phyloP scores from a whole-genome alignment of 306 rosid species.

The Corylus avellana region DNA sequence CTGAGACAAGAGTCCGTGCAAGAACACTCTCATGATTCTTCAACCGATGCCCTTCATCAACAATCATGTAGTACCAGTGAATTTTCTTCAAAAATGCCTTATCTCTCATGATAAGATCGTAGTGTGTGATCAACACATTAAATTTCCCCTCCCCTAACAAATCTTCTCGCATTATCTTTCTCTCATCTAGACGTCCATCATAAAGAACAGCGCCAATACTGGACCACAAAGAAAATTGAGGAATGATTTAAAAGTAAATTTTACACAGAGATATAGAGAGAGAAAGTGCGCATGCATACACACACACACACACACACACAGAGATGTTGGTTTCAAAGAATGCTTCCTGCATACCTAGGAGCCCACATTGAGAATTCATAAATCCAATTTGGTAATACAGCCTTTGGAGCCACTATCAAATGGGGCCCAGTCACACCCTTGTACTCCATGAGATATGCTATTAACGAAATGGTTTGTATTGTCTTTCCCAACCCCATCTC shows the following conservation, averaged over 20 bases:
- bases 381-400: slow-evolving; percentile 96
- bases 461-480: slow-evolving; percentile 89
- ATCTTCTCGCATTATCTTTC: slow-evolving; percentile 92
- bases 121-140: slow-evolving; percentile 90
- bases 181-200: slow-evolving; percentile 91
- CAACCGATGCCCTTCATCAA: slow-evolving; percentile 98
- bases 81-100: slow-evolving; percentile 92
- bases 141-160: slow-evolving; percentile 87
- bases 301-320: slow-evolving; percentile 5
- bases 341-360: slow-evolving; percentile 65
- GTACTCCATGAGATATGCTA: slow-evolving; percentile 80
- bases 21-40: slow-evolving; percentile 97
- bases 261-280: not conserved
- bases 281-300: slow-evolving; percentile 9
- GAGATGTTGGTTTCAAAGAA: slow-evolving; percentile 10
- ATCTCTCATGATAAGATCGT: slow-evolving; percentile 99
- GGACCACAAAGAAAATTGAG: slow-evolving; percentile 39
- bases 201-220: slow-evolving; percentile 84
- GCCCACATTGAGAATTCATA: slow-evolving; percentile 90
- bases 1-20: slow-evolving; percentile 83
- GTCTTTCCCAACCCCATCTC: slow-evolving; percentile 99
- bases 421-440: slow-evolving; percentile 95
- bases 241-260: slow-evolving; percentile 24
- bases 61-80: slow-evolving; percentile 88
- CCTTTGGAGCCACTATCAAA: slow-evolving; percentile 98